A percentile compares a stretch with the other conserved stretches of the same genome.
Conservation (phyloP, 306 rosid genomes). For the Malus asiatica region DNA sequence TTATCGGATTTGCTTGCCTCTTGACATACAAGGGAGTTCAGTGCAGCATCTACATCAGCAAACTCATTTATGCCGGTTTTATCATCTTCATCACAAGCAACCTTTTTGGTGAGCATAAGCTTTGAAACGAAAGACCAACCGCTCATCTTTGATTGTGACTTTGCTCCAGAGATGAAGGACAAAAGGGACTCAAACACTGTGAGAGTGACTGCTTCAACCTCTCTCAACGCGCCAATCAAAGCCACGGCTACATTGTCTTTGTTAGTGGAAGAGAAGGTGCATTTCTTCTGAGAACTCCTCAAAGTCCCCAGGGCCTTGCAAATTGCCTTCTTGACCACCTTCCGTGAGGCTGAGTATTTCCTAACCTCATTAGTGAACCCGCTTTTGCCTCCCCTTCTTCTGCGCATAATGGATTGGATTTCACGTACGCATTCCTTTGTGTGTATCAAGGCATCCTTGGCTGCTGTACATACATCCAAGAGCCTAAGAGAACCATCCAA, state of each 20-base stretch:
- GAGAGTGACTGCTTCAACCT: conserved; percentile 27
- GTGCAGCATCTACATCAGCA: conserved; percentile 27
- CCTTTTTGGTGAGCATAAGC: conserved; percentile 28
- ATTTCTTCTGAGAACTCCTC: conserved; percentile 16
- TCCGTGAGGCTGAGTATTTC: conserved; percentile 42
- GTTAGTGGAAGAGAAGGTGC: background rate
- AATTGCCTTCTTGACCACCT: conserved; percentile 37
- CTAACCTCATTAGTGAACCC: conserved; percentile 28
- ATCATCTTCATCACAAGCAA: conserved; percentile 14
- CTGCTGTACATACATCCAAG: conserved; percentile 36
- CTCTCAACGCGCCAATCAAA: conserved; percentile 22
- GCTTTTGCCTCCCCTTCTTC: conserved; percentile 25
- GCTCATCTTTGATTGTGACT: conserved; percentile 14
- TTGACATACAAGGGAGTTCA: conserved; percentile 9
- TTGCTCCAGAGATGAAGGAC: conserved; percentile 29
- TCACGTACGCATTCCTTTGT: conserved; percentile 45
- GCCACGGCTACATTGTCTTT: conserved; percentile 19
- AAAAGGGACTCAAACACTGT: conserved; percentile 35
- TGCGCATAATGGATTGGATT: conserved; percentile 39
- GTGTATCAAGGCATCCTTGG: conserved; percentile 44
- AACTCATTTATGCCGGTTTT: conserved; percentile 26
- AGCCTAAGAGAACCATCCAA: conserved; percentile 42
- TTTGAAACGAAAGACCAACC: conserved; percentile 38
- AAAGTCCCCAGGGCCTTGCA: conserved; percentile 28
- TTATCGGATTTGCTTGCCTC: conserved; percentile 21